Evolutionary conservation across 2,329 filamentous ascomycete species (phyloP).

Genomic region (Botrytis cinerea): DNA sequence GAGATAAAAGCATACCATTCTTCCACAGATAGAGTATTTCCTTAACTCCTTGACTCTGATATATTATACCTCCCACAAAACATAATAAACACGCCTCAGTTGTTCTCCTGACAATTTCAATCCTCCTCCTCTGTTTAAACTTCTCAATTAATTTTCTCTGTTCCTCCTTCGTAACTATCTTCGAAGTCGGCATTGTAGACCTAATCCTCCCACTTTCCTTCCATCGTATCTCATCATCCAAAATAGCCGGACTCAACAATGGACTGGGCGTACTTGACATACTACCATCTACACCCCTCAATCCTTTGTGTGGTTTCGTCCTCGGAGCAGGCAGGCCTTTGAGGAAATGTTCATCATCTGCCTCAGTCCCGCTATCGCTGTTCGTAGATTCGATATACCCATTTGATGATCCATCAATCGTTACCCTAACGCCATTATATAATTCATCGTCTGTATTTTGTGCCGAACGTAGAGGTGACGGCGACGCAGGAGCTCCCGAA

Average conservation of each 20-base stretch:
- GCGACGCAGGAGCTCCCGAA: constrained; percentile 27
- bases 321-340: constrained; percentile 82
- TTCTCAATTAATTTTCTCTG: constrained; percentile 40
- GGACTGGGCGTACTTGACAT: constrained; percentile 59
- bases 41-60: constrained; percentile 47
- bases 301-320: constrained; percentile 72
- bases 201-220: constrained; percentile 26
- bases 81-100: constrained; percentile 56
- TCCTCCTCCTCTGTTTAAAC: constrained; percentile 47
- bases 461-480: constrained; percentile 35
- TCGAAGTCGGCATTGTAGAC: constrained; percentile 14
- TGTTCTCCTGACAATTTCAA: constrained; percentile 54
- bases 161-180: constrained; percentile 28
- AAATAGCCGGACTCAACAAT: constrained; percentile 50
- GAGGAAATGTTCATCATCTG: constrained; percentile 88
- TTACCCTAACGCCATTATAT: constrained; percentile 29
- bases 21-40: constrained; percentile 51
- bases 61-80: constrained; percentile 52
- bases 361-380: constrained; percentile 92
- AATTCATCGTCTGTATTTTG: constrained; percentile 42
- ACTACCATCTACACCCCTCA: constrained; percentile 61
- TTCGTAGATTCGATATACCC: constrained; percentile 49
- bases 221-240: constrained; percentile 44
- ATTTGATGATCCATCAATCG: constrained; percentile 23
- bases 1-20: constrained; percentile 47